Evolutionary conservation across 768 basidiomycete species (phyloP).

Genomic region (Holtermannia corniformis): DNA sequence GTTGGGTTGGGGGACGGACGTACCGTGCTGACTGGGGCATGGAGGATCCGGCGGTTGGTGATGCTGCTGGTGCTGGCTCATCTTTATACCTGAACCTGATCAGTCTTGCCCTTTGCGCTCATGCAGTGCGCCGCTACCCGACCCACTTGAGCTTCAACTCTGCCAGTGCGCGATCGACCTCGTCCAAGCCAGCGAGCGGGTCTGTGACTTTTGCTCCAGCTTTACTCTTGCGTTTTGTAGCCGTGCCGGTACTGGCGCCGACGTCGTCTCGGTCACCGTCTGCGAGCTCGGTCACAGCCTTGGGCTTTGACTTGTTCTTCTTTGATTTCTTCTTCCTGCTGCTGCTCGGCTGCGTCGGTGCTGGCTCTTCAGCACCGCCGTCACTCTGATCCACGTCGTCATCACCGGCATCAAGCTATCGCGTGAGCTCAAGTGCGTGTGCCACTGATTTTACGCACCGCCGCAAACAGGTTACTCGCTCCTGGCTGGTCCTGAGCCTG

Average conservation of each 20-base stretch:
- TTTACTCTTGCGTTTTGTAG: conserved; percentile 55
- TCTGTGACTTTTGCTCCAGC: conserved; percentile 19
- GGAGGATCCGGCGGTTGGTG: conserved; percentile 24
- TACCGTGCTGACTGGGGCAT: conserved; percentile 19
- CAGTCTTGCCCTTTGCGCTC: background rate
- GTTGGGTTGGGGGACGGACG: background rate
- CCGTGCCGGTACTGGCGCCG: conserved; percentile 42
- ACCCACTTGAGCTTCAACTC: conserved; percentile 69
- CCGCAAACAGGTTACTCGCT: conserved; percentile 34
- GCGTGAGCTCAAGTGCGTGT: background rate
- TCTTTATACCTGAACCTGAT: conserved; percentile 21
- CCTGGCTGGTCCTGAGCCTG: conserved; percentile 4
- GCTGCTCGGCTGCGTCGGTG: background rate
- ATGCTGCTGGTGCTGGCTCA: conserved; percentile 5
- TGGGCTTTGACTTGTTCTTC: conserved; percentile 71
- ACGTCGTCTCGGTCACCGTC: conserved; percentile 49
- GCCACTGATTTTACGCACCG: conserved; percentile 26
- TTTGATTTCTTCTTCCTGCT: conserved; percentile 54
- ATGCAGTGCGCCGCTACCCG: conserved; percentile 1
- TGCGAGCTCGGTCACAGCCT: conserved; percentile 51
- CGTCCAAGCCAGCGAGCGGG: conserved; percentile 47
- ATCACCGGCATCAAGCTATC: conserved; percentile 22
- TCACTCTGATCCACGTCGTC: conserved; percentile 19
- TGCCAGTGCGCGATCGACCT: conserved; percentile 72
- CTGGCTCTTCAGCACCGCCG: background rate